These are phyloP conservation scores for Sporothrix variecibatus DNA, from an alignment of 2,329 filamentous ascomycete genomes.

Conservation along the genomic window DNA sequence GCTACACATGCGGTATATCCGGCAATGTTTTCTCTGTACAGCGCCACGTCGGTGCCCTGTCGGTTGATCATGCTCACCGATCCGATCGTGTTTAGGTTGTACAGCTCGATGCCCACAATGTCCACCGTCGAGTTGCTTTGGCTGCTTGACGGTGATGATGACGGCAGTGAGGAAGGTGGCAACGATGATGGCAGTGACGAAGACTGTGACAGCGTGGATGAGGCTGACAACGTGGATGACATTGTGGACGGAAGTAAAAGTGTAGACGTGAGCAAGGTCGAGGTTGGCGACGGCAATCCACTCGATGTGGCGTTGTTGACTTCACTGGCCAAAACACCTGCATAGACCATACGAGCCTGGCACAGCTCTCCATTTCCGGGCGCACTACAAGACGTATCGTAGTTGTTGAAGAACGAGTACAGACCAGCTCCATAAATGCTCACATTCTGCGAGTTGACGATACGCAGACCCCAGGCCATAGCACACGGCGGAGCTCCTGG, in stretches of 20 bases:
- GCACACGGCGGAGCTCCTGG: conserved; percentile 45
- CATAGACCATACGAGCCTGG: conserved; percentile 44
- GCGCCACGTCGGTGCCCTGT: conserved; percentile 29
- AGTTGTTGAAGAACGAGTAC: conserved; percentile 63
- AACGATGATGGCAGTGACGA: background rate
- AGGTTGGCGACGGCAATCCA: background rate
- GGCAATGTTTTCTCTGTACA: conserved; percentile 31
- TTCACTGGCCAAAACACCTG: conserved; percentile 36
- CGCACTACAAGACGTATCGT: conserved; percentile 47
- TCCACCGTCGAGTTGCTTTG: conserved; percentile 23
- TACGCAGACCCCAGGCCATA: conserved; percentile 64
- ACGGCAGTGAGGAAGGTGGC: conserved; percentile 3
- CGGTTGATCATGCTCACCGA: conserved; percentile 31
- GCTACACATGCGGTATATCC: conserved; percentile 34
- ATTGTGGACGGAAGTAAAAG: too few relatives aligned
- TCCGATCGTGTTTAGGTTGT: conserved; percentile 52
- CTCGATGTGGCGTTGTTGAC: background rate
- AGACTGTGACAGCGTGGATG: too few relatives aligned
- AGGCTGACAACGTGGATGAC: too few relatives aligned
- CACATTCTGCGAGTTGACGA: conserved; percentile 55
- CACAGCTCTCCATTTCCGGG: conserved; percentile 43
- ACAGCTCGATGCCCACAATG: conserved; percentile 37
- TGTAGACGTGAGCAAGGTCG: too few relatives aligned
- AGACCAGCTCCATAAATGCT: conserved; percentile 61
- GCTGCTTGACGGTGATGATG: conserved; percentile 34